Evolutionary conservation across 1,139 yeast genomes (phyloP), one percentile per base, ranked within the genome.

Genomic region (Yamadazyma mexicana): DNA sequence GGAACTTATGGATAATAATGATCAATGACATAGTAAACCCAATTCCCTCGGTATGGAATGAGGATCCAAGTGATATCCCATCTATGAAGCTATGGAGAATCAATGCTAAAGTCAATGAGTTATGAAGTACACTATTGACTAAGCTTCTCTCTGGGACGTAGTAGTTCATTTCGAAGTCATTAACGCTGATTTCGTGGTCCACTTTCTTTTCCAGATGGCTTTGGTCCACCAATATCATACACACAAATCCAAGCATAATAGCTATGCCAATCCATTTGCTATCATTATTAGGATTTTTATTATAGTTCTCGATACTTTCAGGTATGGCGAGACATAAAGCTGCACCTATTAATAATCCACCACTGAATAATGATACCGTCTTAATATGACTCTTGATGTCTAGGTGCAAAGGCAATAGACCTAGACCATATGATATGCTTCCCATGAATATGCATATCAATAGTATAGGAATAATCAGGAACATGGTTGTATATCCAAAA

Each of bases 21-120:
- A 87, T 83, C 45, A 82, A 71, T 15, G 81, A 52, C n/a, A 77
- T 49, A 33, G 73, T 74, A 24, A 84, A 59, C 2, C 75, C 61
- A 3, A 70, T 53, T 42, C 69, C 65, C 1, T 71, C 66, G 2
- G 78, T 56, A 24, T 75, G 63, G 33, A 78, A 70, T 0, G 86
- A 70, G 0, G 87, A 77, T 0, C 91, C 89, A 33, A 85, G 64
- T 0, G 89, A 81, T n/a, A 85, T 66, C 2, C 95, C 95, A 51
- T 85, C 95, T 1, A 87, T 79, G 4, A 79, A 52, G 0, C 87
- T 79, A 54, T 85, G 95, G 18, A 85, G 67, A 0, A 83, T 56
- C 15, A 85, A 66, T 0, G 91, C 89, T 7, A 84, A 52, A 0
- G 86, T 77, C 8, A 79, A 66, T 1, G 83, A 62, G 15, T 68